These are phyloP conservation scores for Stemphylium vesicarium DNA, from an alignment of 2,329 filamentous ascomycete species.

Conservation along the genomic window DNA sequence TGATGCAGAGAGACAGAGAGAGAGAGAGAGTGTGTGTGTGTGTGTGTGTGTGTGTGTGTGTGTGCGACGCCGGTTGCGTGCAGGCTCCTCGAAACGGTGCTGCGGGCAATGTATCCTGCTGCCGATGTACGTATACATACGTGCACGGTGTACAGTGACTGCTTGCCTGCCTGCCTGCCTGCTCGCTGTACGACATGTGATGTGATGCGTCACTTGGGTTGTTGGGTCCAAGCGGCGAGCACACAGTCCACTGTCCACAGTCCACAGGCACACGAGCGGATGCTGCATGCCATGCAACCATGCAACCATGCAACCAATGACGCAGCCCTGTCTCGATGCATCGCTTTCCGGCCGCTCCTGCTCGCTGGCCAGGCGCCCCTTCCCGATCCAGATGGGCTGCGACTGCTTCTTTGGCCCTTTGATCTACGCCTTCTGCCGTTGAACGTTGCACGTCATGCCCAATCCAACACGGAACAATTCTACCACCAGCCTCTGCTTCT, in stretches of 20 bases:
- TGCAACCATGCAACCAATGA: constrained; percentile 17
- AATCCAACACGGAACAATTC: constrained; percentile 10
- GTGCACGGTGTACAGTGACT: no score
- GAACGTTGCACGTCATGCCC: constrained; percentile 14
- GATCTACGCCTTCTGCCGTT: no score
- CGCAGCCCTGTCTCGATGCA: constrained; percentile 16
- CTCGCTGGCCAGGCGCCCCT: constrained; percentile 4
- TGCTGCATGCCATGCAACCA: background rate
- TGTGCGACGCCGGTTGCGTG: background rate
- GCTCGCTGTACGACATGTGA: background rate
- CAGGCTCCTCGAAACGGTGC: no score
- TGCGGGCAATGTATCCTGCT: no score
- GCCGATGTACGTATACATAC: no score
- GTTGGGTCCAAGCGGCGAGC: background rate
- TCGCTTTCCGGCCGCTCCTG: background rate
- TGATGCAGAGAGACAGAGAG: background rate
- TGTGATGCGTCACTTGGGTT: background rate
- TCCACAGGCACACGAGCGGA: no score
- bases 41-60: no score
- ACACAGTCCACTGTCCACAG: no score
- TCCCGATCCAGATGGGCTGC: constrained; percentile 16
- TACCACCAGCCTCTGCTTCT: constrained; percentile 20
- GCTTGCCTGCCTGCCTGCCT: no score
- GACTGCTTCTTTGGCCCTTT: constrained; percentile 5
- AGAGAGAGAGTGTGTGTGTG: no score